These are phyloP conservation scores for Achlya hypogyna DNA, from an alignment of 352 stramenopile species.

Conservation along the genomic window DNA sequence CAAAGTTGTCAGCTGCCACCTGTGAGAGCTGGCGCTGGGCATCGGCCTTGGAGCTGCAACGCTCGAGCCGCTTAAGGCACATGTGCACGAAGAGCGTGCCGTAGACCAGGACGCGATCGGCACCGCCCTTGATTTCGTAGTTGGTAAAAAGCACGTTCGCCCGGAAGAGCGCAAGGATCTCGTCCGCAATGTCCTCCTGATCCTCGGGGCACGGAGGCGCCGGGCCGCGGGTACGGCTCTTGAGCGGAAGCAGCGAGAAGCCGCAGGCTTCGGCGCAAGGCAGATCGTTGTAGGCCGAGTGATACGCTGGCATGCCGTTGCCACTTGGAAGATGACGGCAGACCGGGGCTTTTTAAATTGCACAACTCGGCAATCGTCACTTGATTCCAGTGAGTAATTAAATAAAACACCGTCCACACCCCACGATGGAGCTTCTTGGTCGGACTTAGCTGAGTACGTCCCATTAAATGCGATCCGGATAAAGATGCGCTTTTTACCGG, in stretches of 20 bases:
- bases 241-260: slow-evolving; percentile 84
- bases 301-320: slow-evolving; percentile 84
- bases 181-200: slow-evolving; percentile 89
- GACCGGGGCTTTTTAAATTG: not conserved
- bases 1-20: slow-evolving; percentile 73
- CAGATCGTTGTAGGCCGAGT: slow-evolving; percentile 80
- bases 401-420: not conserved
- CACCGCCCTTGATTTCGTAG: slow-evolving; percentile 87
- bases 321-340: not conserved
- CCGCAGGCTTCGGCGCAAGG: slow-evolving; percentile 67
- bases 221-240: slow-evolving; percentile 77
- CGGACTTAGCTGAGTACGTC: not conserved
- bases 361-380: not conserved
- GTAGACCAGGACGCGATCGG: slow-evolving; percentile 91
- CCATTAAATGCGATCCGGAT: not conserved
- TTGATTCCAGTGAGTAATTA: not conserved
- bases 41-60: slow-evolving; percentile 63
- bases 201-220: slow-evolving; percentile 68
- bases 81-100: slow-evolving; percentile 89
- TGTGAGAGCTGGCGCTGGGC: slow-evolving; percentile 70
- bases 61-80: slow-evolving; percentile 87
- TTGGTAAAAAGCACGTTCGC: slow-evolving; percentile 93
- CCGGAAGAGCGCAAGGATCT: slow-evolving; percentile 89
- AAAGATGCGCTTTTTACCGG: not conserved
- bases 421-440: not conserved